Evolutionary conservation across 2,329 filamentous ascomycete species (phyloP), one percentile per base, ranked within the genome.

Genomic region (Ophiocordyceps sinensis): DNA sequence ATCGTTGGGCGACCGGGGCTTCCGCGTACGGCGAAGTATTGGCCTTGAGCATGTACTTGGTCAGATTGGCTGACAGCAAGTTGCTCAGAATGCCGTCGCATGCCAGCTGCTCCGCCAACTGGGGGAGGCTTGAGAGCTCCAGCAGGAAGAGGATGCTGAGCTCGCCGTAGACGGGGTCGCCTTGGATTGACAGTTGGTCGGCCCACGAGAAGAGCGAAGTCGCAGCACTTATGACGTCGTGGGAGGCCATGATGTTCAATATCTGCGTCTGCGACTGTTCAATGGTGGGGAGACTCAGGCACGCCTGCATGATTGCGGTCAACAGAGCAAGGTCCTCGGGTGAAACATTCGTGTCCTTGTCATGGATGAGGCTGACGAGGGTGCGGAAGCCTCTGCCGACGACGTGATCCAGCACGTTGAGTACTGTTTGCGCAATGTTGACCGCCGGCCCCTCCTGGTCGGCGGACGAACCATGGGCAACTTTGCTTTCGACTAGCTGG

Each of bases 171-270:
- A 96, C 69, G 0, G 91, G 89, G 55, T 96, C 89, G 26, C 79
- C 77, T 43, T 82, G 74, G 30, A 82, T 72, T 1, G 82, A 75
- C 21, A 96, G 71, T 49, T 81, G 78, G 58, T 96, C 87, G 4
- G 89, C 77, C 91, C 91, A 98, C 0, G 87, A 94, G 61, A 89
- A 96, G 5, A 98, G 71, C 29, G 84, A 86, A 6, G 82, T 79
- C 1, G 87, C 88, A 45, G 87, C 83, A 52, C 89, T 83, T 37
- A 85, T 72, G 1, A 81, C 80, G 47, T 83, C 79, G 55, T 87
- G 79, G 37, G 76, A 75, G 1, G 74, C 68, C 67, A 86, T 69
- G 48, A 79, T 79, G 53, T 78, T 75, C 41, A 85, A 70, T 31
- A 89, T 74, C 50, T 86, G 80, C 13, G 74, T 69, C 46, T 83